A percentile compares a stretch with the other conserved stretches of the same genome.
Conservation (phyloP, 345 rosid species). For the Leavenworthia alabamica region DNA sequence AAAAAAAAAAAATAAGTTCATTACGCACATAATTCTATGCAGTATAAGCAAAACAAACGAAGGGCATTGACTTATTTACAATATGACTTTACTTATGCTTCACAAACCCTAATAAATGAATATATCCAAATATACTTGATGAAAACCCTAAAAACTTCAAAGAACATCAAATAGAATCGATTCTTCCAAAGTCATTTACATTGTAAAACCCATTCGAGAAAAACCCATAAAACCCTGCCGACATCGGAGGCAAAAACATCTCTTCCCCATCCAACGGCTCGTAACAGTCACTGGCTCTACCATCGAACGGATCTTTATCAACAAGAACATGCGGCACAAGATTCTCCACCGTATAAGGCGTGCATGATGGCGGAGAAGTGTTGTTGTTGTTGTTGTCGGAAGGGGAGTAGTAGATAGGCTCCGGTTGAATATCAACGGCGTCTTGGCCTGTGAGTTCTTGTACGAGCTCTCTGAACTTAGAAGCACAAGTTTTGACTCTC, state of each 20-base stretch:
- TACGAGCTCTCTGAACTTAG: slow-evolving; percentile 68
- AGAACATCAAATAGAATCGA: slow-evolving; percentile 23
- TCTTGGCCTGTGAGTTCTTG: slow-evolving; percentile 86
- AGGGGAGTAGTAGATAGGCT: not conserved
- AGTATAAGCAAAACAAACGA: not conserved
- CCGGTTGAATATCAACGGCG: slow-evolving; percentile 50
- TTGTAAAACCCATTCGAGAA: slow-evolving; percentile 24
- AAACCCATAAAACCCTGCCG: slow-evolving; percentile 31
- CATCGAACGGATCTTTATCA: slow-evolving; percentile 15
- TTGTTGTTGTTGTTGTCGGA: no score
- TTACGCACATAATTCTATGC: no score
- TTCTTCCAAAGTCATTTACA: slow-evolving; percentile 27
- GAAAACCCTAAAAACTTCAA: not conserved
- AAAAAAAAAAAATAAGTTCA: no score
- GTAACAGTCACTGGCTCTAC: not conserved
- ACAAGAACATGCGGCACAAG: slow-evolving; percentile 3
- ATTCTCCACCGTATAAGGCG: not conserved
- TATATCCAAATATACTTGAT: slow-evolving; percentile 8
- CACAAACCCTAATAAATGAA: no score
- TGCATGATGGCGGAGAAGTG: slow-evolving; percentile 27
- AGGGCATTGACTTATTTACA: no score
- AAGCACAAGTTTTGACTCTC: slow-evolving; percentile 65
- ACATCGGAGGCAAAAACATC: slow-evolving; percentile 22
- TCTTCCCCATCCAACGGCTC: slow-evolving; percentile 26
- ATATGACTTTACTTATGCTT: no score